Conservation (phyloP, 768 basidiomycete genomes). For the Tremella mesenterica region DNA sequence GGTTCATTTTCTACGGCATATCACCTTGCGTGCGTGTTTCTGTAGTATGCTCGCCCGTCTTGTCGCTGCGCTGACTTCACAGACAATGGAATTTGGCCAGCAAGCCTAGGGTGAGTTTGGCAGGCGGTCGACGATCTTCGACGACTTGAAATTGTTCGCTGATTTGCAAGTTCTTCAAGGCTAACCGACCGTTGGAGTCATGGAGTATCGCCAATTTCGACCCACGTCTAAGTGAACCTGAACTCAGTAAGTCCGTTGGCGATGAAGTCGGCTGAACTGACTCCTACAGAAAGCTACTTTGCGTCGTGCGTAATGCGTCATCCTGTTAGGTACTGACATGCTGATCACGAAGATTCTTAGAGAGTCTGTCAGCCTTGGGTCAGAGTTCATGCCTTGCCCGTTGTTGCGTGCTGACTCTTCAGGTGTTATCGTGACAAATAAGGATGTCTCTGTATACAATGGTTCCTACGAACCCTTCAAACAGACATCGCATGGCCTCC, state of each 20-base stretch:
- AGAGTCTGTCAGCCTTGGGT: neutral
- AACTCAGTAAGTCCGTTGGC: constrained; percentile 18
- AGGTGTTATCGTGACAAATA: neutral
- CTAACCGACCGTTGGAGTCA: constrained; percentile 22
- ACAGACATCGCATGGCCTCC: too few species aligned
- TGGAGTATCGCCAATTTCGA: constrained; percentile 39
- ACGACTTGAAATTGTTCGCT: neutral
- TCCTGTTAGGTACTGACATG: neutral
- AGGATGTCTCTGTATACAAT: too few species aligned
- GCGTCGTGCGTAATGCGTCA: neutral
- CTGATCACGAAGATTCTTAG: constrained; percentile 1
- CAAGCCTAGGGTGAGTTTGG: constrained; percentile 33
- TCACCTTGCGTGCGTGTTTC: too few species aligned
- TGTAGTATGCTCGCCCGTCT: too few species aligned
- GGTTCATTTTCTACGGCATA: constrained; percentile 7
- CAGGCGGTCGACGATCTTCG: neutral
- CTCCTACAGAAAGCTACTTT: neutral
- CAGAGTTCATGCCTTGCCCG: neutral
- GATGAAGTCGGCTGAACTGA: too few species aligned
- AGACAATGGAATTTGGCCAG: constrained; percentile 38
- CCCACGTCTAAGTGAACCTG: constrained; percentile 4
- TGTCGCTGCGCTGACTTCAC: neutral
- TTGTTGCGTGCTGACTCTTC: neutral
- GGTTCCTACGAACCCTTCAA: too few species aligned
- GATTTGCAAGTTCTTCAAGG: constrained; percentile 7